Base-by-base conservation (phyloP, 2,329 filamentous ascomycete genomes). In the Xylariomycetidae sp. region DNA sequence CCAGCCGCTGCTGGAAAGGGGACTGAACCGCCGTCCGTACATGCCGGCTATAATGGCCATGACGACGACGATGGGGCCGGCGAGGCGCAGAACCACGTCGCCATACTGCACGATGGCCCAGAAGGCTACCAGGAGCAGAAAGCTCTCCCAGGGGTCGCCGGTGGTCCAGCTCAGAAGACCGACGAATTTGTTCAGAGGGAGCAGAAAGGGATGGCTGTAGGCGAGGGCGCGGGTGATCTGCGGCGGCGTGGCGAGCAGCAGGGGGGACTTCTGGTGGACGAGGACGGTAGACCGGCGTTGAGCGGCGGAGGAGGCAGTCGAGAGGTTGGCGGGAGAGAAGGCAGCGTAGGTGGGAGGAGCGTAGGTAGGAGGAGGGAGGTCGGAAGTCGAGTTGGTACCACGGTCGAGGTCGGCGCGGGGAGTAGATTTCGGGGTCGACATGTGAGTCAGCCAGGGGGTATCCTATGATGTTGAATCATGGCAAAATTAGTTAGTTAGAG, bases 91-190 rank as follows among this genome's bases (percentile, higher is more conserved):
- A n/a, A 94, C 69, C 14, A 77, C 67, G 65, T 94, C 88, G 30
- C 88, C 89, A 57, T 97, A 97, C 14, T 96, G 70, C 11, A 87
- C 82, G 9, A 81, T 63, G 4, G 80, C 84, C 92, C 92, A 98
- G 56, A 95, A 98, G 19, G 67, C 72, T 13, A 81, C 81, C 3
- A 98, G 73, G 19, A 98, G 61, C 41, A 98, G 69, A 55, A 97
- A 98, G 69, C 89, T 96, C 69, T 97, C 88, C 90, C 90, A 98
- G 0, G 89, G 81, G 57, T 98, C 92, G 25, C 78, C 85, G 1
- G 85, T 89, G 7, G 88, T 95, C 92, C 92, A 98, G 64, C 86
- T 95, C 43, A 98, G 56, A 41, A 98, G 67, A 0, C 90, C 92
- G 3, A 77, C 83, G 12, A 94, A 62, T 54, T 84, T 85, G 59